Percentiles rank a stretch among this genome's conserved stretches.
Evolutionary conservation across 305 asterid genomes (phyloP).

Genomic region (Andrographis paniculata): DNA sequence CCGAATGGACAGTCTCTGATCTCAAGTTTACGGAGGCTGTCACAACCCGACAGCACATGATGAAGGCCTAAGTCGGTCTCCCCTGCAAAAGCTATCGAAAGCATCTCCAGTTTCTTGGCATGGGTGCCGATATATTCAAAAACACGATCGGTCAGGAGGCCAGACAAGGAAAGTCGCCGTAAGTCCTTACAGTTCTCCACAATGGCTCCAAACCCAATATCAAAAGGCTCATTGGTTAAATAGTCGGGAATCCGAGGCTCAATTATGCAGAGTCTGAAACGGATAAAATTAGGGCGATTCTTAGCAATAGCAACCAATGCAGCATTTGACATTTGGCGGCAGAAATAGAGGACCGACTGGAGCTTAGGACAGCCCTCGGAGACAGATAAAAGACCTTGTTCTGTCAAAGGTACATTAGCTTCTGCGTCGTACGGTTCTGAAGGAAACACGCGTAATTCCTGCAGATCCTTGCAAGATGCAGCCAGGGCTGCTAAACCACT

Average conservation of each 20-base stretch:
- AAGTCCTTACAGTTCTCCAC: constrained; percentile 74
- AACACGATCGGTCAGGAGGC: constrained; percentile 80
- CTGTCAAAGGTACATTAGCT: constrained; percentile 69
- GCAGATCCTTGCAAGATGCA: constrained; percentile 73
- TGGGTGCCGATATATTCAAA: constrained; percentile 75
- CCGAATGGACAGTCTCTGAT: constrained; percentile 96
- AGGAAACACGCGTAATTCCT: constrained; percentile 88
- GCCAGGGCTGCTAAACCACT: constrained; percentile 72
- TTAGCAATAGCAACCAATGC: constrained; percentile 71
- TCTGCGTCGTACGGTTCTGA: constrained; percentile 85
- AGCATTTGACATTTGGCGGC: constrained; percentile 96
- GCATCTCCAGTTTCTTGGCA: constrained; percentile 93
- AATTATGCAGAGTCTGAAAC: constrained; percentile 77
- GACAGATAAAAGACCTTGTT: constrained; percentile 82
- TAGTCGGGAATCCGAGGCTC: constrained; percentile 85
- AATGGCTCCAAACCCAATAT: constrained; percentile 87
- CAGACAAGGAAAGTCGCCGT: constrained; percentile 79
- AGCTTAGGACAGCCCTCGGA: constrained; percentile 96
- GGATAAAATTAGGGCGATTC: constrained; percentile 58
- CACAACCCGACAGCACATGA: constrained; percentile 85
- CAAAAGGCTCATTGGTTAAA: constrained; percentile 73
- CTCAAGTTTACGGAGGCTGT: constrained; percentile 86
- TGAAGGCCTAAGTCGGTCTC: constrained; percentile 85
- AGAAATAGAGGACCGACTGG: constrained; percentile 81
- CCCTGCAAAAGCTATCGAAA: constrained; percentile 94